Percentiles rank a stretch among this genome's conserved stretches.
Evolutionary conservation across 805 yeast genomes (phyloP).

Genomic region (Grigorovia humatica): DNA sequence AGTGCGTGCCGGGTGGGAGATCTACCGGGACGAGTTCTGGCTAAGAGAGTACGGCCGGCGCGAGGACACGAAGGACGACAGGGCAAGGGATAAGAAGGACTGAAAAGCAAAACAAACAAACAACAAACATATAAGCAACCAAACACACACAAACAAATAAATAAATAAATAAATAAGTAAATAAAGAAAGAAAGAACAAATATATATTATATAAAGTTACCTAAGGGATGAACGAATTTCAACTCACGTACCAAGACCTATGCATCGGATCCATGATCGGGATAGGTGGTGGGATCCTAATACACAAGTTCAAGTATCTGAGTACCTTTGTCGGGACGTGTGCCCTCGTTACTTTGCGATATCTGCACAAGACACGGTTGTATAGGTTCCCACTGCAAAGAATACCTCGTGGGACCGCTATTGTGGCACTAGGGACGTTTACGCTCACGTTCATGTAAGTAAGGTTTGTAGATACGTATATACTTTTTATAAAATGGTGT

Average conservation of each 20-base stretch:
- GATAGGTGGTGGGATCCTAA: neutral
- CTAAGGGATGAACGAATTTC: no score
- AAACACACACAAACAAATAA: neutral
- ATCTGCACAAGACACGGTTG: neutral
- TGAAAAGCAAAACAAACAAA: neutral
- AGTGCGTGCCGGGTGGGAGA: constrained; percentile 88
- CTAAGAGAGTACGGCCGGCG: constrained; percentile 60
- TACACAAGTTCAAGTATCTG: neutral
- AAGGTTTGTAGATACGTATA: no score
- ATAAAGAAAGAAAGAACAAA: neutral
- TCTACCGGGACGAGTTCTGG: constrained; percentile 91
- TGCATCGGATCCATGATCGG: neutral
- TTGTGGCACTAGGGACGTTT: neutral
- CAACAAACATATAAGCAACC: neutral
- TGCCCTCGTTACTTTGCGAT: neutral
- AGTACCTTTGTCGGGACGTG: neutral
- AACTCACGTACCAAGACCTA: neutral
- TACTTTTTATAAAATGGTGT: neutral
- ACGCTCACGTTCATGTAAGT: neutral
- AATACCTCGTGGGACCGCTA: neutral
- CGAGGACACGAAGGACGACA: neutral
- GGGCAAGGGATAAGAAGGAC: neutral
- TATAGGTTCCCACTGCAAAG: neutral
- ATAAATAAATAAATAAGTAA: no score
- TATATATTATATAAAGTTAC: neutral